Percentiles rank a stretch among this genome's conserved stretches.
Evolutionary conservation across 371 early-diverging fungal species (phyloP).

Genomic region (Dichotomocladium elegans): DNA sequence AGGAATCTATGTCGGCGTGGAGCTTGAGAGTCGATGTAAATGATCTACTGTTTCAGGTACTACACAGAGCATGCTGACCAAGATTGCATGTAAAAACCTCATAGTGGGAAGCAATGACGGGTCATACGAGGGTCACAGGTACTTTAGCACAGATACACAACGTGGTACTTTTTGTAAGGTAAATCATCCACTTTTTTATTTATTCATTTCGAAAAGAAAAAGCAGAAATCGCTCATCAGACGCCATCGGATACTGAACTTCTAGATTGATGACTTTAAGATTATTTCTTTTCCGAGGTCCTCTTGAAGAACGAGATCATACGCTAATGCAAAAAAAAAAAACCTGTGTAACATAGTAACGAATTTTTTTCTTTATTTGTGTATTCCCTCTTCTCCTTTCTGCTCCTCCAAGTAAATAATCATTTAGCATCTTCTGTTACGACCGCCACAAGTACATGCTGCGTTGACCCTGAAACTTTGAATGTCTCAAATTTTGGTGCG

Average conservation of each 20-base stretch:
- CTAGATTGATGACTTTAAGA: conserved; percentile 26
- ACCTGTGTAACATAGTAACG: too few species aligned
- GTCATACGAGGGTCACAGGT: conserved; percentile 20
- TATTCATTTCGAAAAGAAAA: too few species aligned
- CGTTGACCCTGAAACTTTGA: background rate
- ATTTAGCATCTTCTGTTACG: too few species aligned
- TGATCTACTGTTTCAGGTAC: background rate
- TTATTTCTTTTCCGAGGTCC: conserved; percentile 7
- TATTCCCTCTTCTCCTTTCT: too few species aligned
- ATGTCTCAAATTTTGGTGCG: conserved; percentile 8
- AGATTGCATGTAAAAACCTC: background rate
- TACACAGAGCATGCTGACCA: background rate
- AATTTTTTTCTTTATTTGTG: too few species aligned
- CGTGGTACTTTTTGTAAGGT: conserved; percentile 35
- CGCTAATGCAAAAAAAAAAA: too few species aligned
- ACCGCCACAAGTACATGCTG: background rate
- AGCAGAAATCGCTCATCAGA: too few species aligned
- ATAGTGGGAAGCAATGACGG: conserved; percentile 43
- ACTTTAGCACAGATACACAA: conserved; percentile 37
- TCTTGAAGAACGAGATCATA: too few species aligned
- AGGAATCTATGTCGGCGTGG: conserved; percentile 42
- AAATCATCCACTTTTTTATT: too few species aligned
- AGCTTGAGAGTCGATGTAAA: conserved; percentile 39
- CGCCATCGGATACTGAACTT: too few species aligned
- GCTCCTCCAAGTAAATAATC: too few species aligned